phyloP scores from a whole-genome alignment of 2,329 filamentous ascomycete species.

The Phymatotrichopsis omnivora region DNA sequence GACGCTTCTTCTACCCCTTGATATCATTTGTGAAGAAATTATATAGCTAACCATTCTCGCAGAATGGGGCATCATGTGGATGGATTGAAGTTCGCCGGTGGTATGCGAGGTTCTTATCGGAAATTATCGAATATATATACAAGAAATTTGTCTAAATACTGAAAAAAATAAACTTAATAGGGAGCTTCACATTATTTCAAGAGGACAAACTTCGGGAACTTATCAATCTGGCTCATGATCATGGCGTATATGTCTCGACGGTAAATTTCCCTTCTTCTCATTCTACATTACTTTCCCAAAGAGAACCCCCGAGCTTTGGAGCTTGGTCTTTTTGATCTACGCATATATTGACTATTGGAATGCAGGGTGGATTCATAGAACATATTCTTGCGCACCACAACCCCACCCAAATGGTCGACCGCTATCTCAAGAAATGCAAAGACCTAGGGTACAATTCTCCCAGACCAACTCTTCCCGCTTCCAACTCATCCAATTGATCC shows the following conservation, averaged over 20 bases:
- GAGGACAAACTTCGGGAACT: conserved; percentile 41
- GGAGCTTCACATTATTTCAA: conserved; percentile 44
- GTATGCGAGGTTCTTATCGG: conserved; percentile 20
- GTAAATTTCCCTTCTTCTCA: conserved; percentile 31
- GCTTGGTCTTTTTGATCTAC: neutral
- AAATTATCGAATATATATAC: neutral
- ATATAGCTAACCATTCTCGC: neutral
- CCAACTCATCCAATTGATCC: neutral
- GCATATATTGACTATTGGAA: neutral
- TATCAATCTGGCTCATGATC: conserved; percentile 42
- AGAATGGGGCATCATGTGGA: conserved; percentile 47
- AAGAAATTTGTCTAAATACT: neutral
- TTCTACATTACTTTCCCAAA: neutral
- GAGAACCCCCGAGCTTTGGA: too few species aligned
- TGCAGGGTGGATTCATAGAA: conserved; percentile 45
- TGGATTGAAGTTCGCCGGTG: conserved; percentile 47
- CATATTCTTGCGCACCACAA: conserved; percentile 44
- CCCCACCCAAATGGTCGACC: conserved; percentile 40
- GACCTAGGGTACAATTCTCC: conserved; percentile 37
- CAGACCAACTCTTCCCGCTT: neutral
- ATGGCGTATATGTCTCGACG: conserved; percentile 46
- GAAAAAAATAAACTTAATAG: conserved; percentile 26
- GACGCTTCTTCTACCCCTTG: too few species aligned
- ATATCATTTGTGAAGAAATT: neutral
- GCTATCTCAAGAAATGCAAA: conserved; percentile 45